Conservation (phyloP, 306 rosid genomes). For the Neltuma alba region DNA sequence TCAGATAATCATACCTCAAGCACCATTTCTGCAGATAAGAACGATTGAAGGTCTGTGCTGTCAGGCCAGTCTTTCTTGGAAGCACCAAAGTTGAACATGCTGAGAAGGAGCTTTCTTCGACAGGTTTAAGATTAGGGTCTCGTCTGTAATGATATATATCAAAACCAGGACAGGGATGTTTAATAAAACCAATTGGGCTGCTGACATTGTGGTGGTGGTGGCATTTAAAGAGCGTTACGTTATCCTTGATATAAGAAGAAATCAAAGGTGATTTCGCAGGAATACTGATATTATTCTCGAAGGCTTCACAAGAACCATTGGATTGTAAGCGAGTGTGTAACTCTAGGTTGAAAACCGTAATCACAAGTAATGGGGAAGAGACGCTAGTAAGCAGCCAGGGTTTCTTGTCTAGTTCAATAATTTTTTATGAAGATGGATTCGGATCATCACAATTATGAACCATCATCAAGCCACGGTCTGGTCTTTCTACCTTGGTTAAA, state of each 20-base stretch:
- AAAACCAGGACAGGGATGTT: neutral
- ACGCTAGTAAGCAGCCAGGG: too few species aligned
- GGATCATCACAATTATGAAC: too few species aligned
- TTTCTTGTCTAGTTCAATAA: neutral
- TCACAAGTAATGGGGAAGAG: too few species aligned
- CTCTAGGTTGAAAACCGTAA: too few species aligned
- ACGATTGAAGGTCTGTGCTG: constrained; percentile 2
- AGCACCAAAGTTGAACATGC: constrained; percentile 30
- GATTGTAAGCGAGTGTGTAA: constrained; percentile 8
- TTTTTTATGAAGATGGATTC: neutral
- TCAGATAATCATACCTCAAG: constrained; percentile 30
- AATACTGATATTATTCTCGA: constrained; percentile 11
- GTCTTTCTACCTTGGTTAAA: neutral
- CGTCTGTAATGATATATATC: constrained; percentile 27
- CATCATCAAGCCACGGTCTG: neutral
- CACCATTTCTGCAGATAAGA: constrained; percentile 24
- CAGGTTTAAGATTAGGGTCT: neutral
- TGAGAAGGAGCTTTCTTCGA: neutral
- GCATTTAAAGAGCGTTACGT: constrained; percentile 42
- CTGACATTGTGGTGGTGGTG: neutral
- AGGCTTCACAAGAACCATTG: neutral
- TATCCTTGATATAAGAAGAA: neutral
- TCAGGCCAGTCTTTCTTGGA: constrained; percentile 14
- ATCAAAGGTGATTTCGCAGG: constrained; percentile 12
- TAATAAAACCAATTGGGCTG: neutral